These are phyloP conservation scores for Hibiscus syriacus DNA, from an alignment of 345 rosid species.

Conservation along the genomic window DNA sequence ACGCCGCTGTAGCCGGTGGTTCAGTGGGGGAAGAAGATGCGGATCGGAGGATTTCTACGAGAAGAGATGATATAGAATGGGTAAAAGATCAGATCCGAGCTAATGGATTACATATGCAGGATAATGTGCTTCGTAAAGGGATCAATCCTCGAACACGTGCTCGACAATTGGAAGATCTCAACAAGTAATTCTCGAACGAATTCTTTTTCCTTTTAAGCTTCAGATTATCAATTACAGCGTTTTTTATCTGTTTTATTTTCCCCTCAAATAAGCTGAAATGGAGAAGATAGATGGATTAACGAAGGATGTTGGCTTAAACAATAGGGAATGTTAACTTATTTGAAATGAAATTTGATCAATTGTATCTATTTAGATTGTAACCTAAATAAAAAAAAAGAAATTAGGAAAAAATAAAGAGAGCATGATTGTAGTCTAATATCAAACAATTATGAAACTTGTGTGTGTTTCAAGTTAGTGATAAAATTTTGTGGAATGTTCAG, in stretches of 20 bases:
- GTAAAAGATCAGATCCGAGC: slow-evolving; percentile 70
- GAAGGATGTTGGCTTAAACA: not conserved
- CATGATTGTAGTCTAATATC: not conserved
- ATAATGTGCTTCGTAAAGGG: slow-evolving; percentile 85
- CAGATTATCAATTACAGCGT: not conserved
- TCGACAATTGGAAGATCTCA: slow-evolving; percentile 83
- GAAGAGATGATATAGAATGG: slow-evolving; percentile 70
- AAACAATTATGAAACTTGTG: not conserved
- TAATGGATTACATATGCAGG: slow-evolving; percentile 89
- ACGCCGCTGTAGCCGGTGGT: not conserved
- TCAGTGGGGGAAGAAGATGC: not conserved
- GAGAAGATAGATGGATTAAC: not conserved
- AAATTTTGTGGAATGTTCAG: slow-evolving; percentile 24
- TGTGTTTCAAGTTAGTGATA: no score
- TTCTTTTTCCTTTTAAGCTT: not conserved
- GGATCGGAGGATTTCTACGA: slow-evolving; percentile 39
- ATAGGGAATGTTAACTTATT: not conserved
- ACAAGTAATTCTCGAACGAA: slow-evolving; percentile 31
- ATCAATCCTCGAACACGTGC: slow-evolving; percentile 92
- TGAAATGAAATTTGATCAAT: not conserved
- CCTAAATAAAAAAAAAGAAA: not conserved
- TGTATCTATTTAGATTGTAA: no score
- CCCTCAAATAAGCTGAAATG: not conserved
- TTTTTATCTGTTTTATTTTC: not conserved
- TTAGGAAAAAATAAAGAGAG: no score